Percentiles rank a stretch among this genome's conserved stretches.
Conservation (phyloP, 805 yeast species). For the Pichia cabralensis region DNA sequence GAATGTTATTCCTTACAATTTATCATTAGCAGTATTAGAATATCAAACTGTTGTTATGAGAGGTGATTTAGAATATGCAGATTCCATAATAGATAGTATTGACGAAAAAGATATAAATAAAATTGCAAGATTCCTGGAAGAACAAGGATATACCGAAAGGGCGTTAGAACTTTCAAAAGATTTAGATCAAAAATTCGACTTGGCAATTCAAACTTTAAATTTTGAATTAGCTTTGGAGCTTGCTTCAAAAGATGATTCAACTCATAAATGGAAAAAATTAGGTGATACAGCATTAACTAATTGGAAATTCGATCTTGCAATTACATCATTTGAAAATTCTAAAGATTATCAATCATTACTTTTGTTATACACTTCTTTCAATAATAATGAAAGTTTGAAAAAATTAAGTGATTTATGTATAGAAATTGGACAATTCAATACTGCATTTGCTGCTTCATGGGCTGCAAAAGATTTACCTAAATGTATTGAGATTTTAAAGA, state of each 20-base stretch:
- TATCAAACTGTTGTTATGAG: constrained; percentile 93
- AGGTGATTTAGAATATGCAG: constrained; percentile 85
- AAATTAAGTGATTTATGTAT: constrained; percentile 60
- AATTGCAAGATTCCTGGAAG: constrained; percentile 86
- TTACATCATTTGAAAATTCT: constrained; percentile 67
- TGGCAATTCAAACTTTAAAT: constrained; percentile 70
- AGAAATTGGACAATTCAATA: constrained; percentile 69
- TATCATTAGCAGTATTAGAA: constrained; percentile 81
- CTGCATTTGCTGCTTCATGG: constrained; percentile 92
- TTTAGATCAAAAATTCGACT: constrained; percentile 82
- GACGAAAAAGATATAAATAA: constrained; percentile 62
- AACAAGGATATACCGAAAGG: constrained; percentile 78
- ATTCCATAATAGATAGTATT: constrained; percentile 50
- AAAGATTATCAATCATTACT: constrained; percentile 75
- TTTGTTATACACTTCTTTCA: constrained; percentile 73
- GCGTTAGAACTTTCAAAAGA: constrained; percentile 81
- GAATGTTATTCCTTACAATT: constrained; percentile 68
- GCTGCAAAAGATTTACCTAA: constrained; percentile 57
- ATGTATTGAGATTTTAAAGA: constrained; percentile 55
- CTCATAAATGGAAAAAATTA: constrained; percentile 79
- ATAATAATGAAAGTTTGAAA: constrained; percentile 49
- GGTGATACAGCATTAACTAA: constrained; percentile 77
- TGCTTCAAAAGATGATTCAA: constrained; percentile 42
- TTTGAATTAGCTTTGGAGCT: constrained; percentile 63
- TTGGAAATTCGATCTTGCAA: constrained; percentile 78